phyloP scores from a whole-genome alignment of 2,329 filamentous ascomycete species.

The Epichloe typhina region DNA sequence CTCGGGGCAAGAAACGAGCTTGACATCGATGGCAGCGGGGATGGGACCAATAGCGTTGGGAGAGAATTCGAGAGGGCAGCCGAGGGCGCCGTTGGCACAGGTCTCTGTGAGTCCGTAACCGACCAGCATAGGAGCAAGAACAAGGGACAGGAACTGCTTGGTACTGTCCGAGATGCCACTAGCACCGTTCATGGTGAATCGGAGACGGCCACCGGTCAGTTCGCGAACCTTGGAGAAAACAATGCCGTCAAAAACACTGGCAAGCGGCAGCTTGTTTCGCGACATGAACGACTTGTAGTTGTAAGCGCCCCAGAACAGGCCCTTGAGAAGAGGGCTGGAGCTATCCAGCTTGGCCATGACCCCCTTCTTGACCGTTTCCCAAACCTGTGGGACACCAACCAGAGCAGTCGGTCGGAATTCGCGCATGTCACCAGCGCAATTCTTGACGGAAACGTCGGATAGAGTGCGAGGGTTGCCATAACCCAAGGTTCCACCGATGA shows the following conservation, averaged over 20 bases:
- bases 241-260: slow-evolving; percentile 60
- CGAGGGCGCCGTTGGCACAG: slow-evolving; percentile 67
- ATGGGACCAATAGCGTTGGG: slow-evolving; percentile 65
- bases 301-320: slow-evolving; percentile 62
- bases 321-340: slow-evolving; percentile 54
- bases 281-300: slow-evolving; percentile 47
- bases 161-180: slow-evolving; percentile 83
- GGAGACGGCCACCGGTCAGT: slow-evolving; percentile 74
- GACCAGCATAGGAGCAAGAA: slow-evolving; percentile 84
- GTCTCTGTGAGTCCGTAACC: slow-evolving; percentile 96
- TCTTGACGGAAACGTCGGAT: slow-evolving; percentile 71
- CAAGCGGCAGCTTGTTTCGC: slow-evolving; percentile 47
- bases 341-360: slow-evolving; percentile 67
- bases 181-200: slow-evolving; percentile 88
- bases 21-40: slow-evolving; percentile 67
- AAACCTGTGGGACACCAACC: slow-evolving; percentile 89
- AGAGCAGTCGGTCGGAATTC: slow-evolving; percentile 83
- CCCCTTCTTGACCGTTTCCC: slow-evolving; percentile 96
- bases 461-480: slow-evolving; percentile 87
- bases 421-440: slow-evolving; percentile 87
- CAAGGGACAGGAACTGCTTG: slow-evolving; percentile 79
- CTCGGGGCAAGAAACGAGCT: slow-evolving; percentile 81
- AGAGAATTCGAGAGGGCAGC: slow-evolving; percentile 76
- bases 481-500: slow-evolving; percentile 81
- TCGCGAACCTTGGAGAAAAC: slow-evolving; percentile 90